phyloP scores from a whole-genome alignment of 352 stramenopile genomes.

The Globisporangium viniferum region DNA sequence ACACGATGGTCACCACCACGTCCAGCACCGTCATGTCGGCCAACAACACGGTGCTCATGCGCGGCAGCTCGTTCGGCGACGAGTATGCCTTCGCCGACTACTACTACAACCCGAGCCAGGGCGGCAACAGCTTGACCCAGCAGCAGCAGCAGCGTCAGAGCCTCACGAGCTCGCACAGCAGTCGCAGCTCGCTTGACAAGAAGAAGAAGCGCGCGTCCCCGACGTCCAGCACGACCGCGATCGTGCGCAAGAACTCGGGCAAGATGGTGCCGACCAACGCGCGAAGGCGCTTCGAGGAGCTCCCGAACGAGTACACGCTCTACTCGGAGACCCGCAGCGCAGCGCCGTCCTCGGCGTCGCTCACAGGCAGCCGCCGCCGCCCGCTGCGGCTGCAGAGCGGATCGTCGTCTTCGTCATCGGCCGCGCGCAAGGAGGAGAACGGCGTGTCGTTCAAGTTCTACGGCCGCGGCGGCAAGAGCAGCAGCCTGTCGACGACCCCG shows the following conservation, averaged over 20 bases:
- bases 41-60: constrained; percentile 46
- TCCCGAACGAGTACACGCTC: constrained; percentile 27
- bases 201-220: constrained; percentile 9
- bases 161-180: constrained; percentile 9
- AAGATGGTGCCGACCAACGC: constrained; percentile 33
- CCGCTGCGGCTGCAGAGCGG: constrained; percentile 12
- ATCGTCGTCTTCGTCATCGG: background rate
- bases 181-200: constrained; percentile 12
- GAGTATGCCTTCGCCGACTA: constrained; percentile 31
- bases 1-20: constrained; percentile 48
- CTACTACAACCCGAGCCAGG: constrained; percentile 25
- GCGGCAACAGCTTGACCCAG: background rate
- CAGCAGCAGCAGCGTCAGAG: constrained; percentile 3
- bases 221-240: constrained; percentile 14
- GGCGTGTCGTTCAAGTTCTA: constrained; percentile 69
- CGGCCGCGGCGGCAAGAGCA: constrained; percentile 37
- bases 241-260: constrained; percentile 59
- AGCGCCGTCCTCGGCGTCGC: constrained; percentile 12
- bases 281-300: constrained; percentile 26
- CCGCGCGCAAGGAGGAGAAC: constrained; percentile 22
- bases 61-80: constrained; percentile 25
- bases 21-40: constrained; percentile 16
- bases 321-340: constrained; percentile 19
- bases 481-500: constrained; percentile 17
- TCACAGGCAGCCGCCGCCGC: background rate